These are phyloP conservation scores for Actinomucor elegans DNA, from an alignment of 371 early-diverging fungal genomes.

Conservation along the genomic window DNA sequence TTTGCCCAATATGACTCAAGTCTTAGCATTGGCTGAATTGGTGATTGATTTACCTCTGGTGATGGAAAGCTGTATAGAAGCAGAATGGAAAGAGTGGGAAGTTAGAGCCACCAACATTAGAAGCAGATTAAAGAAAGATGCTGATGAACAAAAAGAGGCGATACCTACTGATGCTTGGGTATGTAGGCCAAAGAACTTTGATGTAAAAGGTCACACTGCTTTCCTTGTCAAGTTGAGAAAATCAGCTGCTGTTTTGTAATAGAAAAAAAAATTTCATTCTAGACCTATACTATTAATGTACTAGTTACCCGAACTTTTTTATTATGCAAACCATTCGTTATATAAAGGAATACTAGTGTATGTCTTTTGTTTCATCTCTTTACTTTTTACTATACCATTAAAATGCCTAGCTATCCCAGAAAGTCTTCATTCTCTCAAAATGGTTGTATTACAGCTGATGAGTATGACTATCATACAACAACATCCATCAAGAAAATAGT, in stretches of 20 bases:
- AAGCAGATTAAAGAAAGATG: conserved; percentile 30
- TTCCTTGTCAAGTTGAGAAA: conserved; percentile 64
- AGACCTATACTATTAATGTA: conserved; percentile 1
- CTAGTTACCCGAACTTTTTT: not conserved
- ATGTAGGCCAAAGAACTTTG: conserved; percentile 60
- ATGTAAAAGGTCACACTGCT: conserved; percentile 63
- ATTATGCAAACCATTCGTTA: not conserved
- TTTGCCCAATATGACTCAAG: conserved; percentile 79
- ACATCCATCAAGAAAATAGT: not conserved
- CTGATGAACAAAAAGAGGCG: not conserved
- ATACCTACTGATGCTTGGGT: conserved; percentile 45
- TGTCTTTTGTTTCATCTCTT: not conserved
- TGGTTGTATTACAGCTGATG: not conserved
- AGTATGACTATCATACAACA: not conserved
- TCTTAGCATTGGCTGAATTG: conserved; percentile 55
- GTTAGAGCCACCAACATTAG: conserved; percentile 62
- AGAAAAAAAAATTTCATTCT: not conserved
- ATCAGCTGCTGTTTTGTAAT: conserved; percentile 17
- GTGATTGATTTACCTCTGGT: conserved; percentile 49
- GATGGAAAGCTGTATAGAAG: conserved; percentile 64
- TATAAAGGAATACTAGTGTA: not conserved
- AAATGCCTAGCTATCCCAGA: not conserved
- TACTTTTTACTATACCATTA: not conserved
- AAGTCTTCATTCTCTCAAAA: not conserved
- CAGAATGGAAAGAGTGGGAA: conserved; percentile 75